Percentiles rank a stretch among this genome's conserved stretches.
phyloP scores from a whole-genome alignment of 495 filamentous ascomycete species.

The Astrothelium macrocarpum region DNA sequence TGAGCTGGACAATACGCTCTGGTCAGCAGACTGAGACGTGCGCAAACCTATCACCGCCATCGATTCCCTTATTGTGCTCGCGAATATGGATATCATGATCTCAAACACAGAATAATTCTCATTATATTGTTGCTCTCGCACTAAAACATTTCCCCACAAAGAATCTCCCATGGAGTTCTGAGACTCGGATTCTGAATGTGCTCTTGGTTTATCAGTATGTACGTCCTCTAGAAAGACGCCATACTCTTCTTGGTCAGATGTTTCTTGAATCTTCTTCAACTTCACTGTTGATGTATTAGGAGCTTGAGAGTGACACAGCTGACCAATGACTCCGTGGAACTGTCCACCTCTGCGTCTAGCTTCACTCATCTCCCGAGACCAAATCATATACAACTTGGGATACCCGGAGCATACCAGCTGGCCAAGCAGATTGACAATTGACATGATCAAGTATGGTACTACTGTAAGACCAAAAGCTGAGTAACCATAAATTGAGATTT shows the following conservation, averaged over 20 bases:
- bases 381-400: slow-evolving; percentile 34
- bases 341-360: slow-evolving; percentile 15
- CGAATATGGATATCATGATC: no score
- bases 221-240: no score
- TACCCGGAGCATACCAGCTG: slow-evolving; percentile 33
- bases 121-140: no score
- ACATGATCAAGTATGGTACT: slow-evolving; percentile 54
- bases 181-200: no score
- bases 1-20: no score
- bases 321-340: background rate
- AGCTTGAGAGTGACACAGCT: background rate
- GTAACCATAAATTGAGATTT: slow-evolving; percentile 36
- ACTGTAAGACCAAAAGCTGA: slow-evolving; percentile 39
- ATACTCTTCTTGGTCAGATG: background rate
- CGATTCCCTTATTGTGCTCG: no score
- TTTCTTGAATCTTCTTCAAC: background rate
- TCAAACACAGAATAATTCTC: no score
- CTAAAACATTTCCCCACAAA: no score
- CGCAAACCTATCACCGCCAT: no score
- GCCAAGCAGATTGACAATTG: slow-evolving; percentile 53
- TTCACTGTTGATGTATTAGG: background rate
- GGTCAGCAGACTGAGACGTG: no score
- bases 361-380: slow-evolving; percentile 38
- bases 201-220: no score
- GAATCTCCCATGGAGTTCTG: no score